phyloP scores from a whole-genome alignment of 83 land plant genomes.

The Picea abies region DNA sequence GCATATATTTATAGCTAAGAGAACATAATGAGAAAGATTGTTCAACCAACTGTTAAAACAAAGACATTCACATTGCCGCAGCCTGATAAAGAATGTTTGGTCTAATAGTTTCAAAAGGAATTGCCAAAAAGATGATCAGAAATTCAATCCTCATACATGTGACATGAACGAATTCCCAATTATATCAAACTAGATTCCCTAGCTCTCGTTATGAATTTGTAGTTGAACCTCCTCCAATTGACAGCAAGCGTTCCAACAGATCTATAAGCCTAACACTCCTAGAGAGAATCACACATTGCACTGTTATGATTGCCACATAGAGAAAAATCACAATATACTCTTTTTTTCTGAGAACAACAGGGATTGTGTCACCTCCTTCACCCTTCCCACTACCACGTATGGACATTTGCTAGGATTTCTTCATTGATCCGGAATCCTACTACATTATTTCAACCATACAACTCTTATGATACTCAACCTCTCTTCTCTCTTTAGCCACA shows the following conservation, averaged over 20 bases:
- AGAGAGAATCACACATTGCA: conserved; percentile 12
- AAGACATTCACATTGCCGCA: background rate
- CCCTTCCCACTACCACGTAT: background rate
- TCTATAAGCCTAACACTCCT: conserved; percentile 4
- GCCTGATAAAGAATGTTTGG: background rate
- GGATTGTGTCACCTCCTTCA: conserved; percentile 10
- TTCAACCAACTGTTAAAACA: too few relatives aligned
- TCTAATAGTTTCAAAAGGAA: too few relatives aligned
- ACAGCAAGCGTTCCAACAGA: conserved; percentile 9
- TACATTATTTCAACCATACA: background rate
- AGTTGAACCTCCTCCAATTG: conserved; percentile 8
- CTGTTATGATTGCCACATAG: conserved; percentile 1
- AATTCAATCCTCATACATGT: background rate
- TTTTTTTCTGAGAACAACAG: background rate
- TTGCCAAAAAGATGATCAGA: background rate
- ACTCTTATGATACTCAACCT: background rate
- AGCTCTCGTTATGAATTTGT: background rate
- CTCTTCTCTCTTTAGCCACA: background rate
- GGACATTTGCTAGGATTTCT: background rate
- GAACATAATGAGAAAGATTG: too few relatives aligned
- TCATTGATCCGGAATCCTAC: background rate
- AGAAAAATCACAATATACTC: background rate
- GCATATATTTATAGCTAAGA: too few relatives aligned
- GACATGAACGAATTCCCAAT: background rate
- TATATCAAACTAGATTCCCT: background rate